Base-by-base conservation (phyloP, 108 stramenopile species). In the Skeletonema marinoi region DNA sequence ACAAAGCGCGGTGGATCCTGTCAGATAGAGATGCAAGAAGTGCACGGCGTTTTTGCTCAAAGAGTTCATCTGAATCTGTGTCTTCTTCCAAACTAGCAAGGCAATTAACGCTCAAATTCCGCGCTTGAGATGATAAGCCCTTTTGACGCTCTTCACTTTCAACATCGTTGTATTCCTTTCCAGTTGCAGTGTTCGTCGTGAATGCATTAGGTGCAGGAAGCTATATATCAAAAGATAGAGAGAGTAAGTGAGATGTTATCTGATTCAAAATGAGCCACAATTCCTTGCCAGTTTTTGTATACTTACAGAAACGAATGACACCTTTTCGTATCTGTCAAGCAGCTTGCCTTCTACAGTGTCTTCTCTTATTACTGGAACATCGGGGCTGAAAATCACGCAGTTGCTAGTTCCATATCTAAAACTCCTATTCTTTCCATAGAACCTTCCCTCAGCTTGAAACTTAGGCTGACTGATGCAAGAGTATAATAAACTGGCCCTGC, bases 201-300 rank as follows among this genome's bases (percentile, higher is more conserved):
- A 84, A 84, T 21, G 86, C 86, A 38, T 87, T 87, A 2, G 86
- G 81, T 3, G 86, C 86, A 11, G 86, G 86, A 39, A 84, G 84
- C 68, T 83, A 64, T 56, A 68, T 54, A 3, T 9, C 61, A 30
- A 38, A 62, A 42, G 68, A 50, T 35, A 54, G 14, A 68, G 65
- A 32, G 60, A 67, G 66, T 72, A 83, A 50, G 82, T 83, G 11
- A 83, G 73, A 59, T 71, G 70, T 39, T 4, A 46, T 16, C 10
- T 58, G 69, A 13, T 67, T 21, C 29, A 14, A 62, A 17, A 44
- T 54, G 42, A 17, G 65, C 19, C 19, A 38, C 54, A 17, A 14
- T 3, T 44, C 16, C 44, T 46, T 46, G 14, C 48, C 42, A 58
- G 14, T 8, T 25, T n/a, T 13, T 14, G 29, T 13, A n/a, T 6